Base-by-base conservation (phyloP, 805 yeast species). In the Schwanniomyces vanrijiae region DNA sequence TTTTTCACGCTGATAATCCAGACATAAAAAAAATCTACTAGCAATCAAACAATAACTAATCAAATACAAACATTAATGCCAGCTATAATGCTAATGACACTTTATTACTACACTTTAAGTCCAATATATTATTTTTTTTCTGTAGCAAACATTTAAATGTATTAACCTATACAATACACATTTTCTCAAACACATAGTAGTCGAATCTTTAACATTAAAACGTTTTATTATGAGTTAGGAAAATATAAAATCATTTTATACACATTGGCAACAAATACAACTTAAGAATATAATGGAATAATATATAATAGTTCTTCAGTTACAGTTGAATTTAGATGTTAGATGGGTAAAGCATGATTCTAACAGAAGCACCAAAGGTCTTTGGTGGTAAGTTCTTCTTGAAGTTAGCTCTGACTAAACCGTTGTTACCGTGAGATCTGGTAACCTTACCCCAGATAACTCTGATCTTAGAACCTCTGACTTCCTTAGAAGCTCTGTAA, bases 321-420 rank as follows among this genome's bases (percentile, higher is more conserved):
- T 38, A 38, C 5, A 22, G 48, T 48, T 45, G 55, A 45, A 64
- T 65, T 87, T 92, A 92, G 89, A 92, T 94, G 96, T 87, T 91
- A 64, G 98, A 92, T 82, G 99, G 99, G 88, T 92, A 92, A 80
- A 92, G 91, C 96, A 94, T 90, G 83, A 94, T 85, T 85, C 99
- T 89, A 75, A 94, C 98, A 62, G 96, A 86, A 74, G 99, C 97
- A 82, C 99, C 99, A 77, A 94, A 92, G 68, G 98, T 90, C 88
- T 92, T 91, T 66, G 99, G 91, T 78, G 99, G 99, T 74, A 94
- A 86, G 91, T 94, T 94, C 80, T 88, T 84, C 83, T 89, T 91
- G 96, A 94, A 94, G 81, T 85, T 89, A 71, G 99, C 98, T 82
- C 99, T 92, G 66, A 94, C 97, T 64, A 89, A 81, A 81, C 99